Evolutionary conservation across 805 yeast genomes (phyloP), one percentile per base, ranked within the genome.

Genomic region (Candida railenensis): DNA sequence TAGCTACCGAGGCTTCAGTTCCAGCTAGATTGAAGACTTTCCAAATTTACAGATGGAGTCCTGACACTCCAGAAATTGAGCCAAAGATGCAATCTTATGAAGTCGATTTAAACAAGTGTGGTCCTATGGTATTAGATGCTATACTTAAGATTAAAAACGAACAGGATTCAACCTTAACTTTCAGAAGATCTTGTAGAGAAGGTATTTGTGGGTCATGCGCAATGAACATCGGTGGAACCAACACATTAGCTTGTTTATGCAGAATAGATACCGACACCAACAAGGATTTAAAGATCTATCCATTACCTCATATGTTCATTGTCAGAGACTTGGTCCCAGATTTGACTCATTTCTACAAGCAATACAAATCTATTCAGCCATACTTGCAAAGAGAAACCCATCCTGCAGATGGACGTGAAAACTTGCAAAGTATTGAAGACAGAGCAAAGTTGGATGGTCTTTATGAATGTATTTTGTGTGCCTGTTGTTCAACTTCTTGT

Each of bases 191-290:
- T 38, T 94, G 99, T 76, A 89, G 99, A 77, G 99, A 94, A 76
- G 99, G 99, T 61, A 94, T 94, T 56, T 94, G 99, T 77, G 99
- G 99, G 47, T 92, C 98, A 4, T 94, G 99, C 77, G 99, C 99
- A 57, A 94, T 94, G 99, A 94, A 94, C 78, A 94, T 94, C 69
- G 96, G 96, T 54, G 99, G 99, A 57, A 80, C 87, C 68, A 94
- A 94, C 80, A 94, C 99, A 28, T 80, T 94, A 58, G 99, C 99
- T 33, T 94, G 99, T 75, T 75, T 94, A 57, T 90, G 97, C 77
- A 85, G 89, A 69, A 90, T 94, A 62, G 96, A 94, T 67, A 80
- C 82, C 58, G 87, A 91, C 69, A 71, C 76, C 30, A 54, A 81
- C 50, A 87, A 86, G 70, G 87, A 84, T 52, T 73, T 83, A 53